Evolutionary conservation across 176 grass and related monocot genomes (phyloP), one percentile per base, ranked within the genome.

Genomic region (Musa itinerans): DNA sequence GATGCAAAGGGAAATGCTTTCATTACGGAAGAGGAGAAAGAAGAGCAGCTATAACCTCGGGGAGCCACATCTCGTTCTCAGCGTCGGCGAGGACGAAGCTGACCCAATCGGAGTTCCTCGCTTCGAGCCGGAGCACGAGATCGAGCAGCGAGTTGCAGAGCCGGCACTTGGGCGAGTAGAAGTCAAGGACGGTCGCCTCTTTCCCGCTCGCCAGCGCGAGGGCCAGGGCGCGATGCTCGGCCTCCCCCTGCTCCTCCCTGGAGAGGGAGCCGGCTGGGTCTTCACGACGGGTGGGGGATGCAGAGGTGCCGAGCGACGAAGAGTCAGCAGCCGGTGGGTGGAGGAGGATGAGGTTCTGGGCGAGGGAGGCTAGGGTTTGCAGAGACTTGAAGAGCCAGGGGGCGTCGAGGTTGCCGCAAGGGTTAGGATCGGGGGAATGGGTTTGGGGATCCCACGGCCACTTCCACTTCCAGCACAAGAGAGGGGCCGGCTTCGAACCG

Each of bases 61-160:
- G 94, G 57, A 98, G 90, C 94, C 94, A 98, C 77, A 77, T 86
- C 27, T 89, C 94, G 56, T 91, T 92, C 84, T 93, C 94, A 21
- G 94, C 94, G 72, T 98, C 94, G 54, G 88, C 90, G 55, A 98
- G 82, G 25, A 93, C 88, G 57, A 98, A 93, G n/a, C 82, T 66
- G 8, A 84, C 78, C 59, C 68, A 85, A 4, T 78, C 83, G 3
- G 72, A 65, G 51, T 80, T 75, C n/a, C 78, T 75, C 0, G 65
- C 86, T 48, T 91, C 86, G 21, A 98, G 14, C 62, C 89, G 84
- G 56, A 64, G 80, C 76, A 93, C 88, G 64, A 93, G 78, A 20
- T 67, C 84, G 74, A 84, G 86, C 77, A 98, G 75, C 24, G 94
- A 93, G 21, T 87, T 81, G 77, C 94, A 98, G 52, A 98, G 82